phyloP scores from a whole-genome alignment of 202 grass and related monocot genomes.

The Dendrocalamus latiflorus region DNA sequence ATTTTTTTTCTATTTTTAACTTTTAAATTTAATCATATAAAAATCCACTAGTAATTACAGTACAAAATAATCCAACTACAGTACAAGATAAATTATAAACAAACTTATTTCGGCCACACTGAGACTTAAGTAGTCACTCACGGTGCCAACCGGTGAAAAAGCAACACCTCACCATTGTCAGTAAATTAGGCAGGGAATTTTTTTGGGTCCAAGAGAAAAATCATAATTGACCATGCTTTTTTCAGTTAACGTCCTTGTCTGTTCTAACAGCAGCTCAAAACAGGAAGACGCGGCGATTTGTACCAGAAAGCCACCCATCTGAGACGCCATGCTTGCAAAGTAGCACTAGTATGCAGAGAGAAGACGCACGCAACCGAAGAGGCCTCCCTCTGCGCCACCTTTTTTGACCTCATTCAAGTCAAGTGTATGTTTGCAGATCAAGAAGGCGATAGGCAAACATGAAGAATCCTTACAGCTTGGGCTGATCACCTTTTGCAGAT shows the following conservation, averaged over 20 bases:
- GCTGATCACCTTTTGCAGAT: not conserved
- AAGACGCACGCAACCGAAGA: not conserved
- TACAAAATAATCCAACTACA: no score
- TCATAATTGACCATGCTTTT: not conserved
- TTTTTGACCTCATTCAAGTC: not conserved
- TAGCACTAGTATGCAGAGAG: not conserved
- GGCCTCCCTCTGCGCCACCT: not conserved
- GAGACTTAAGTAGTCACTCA: not conserved
- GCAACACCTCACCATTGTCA: not conserved
- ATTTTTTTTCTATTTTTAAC: no score
- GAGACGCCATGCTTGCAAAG: not conserved
- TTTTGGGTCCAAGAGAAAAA: not conserved
- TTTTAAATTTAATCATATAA: no score
- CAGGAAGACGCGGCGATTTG: not conserved
- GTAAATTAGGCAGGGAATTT: not conserved
- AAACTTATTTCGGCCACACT: no score
- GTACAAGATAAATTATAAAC: no score
- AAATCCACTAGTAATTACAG: no score
- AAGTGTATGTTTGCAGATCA: not conserved
- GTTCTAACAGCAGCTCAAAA: not conserved
- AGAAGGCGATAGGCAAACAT: not conserved
- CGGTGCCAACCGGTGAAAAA: not conserved
- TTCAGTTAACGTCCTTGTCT: not conserved
- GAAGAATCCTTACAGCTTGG: slow-evolving; percentile 7
- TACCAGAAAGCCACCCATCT: not conserved